A percentile compares a stretch with the other conserved stretches of the same genome.
These are phyloP conservation scores for Ceratocystis cubensis DNA, from an alignment of 2,329 filamentous ascomycete species.

Conservation along the genomic window DNA sequence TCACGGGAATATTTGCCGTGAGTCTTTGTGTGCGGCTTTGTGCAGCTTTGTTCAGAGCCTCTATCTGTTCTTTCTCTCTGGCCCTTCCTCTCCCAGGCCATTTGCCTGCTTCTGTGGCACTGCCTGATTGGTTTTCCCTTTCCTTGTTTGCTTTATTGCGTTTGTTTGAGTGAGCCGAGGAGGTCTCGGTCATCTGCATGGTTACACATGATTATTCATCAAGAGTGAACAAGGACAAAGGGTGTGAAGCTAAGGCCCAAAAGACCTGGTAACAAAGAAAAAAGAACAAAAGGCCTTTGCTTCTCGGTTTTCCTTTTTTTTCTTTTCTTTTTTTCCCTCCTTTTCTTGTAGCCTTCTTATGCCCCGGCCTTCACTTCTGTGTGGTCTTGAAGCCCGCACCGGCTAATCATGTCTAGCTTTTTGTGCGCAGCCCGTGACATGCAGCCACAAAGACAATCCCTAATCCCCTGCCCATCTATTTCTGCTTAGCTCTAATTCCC, in stretches of 20 bases:
- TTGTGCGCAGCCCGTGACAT: neutral
- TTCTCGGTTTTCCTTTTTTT: neutral
- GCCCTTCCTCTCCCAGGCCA: too few relatives aligned
- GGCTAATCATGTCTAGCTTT: neutral
- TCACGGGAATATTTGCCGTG: neutral
- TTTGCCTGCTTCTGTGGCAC: neutral
- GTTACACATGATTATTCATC: neutral
- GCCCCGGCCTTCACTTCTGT: neutral
- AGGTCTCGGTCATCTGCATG: slow-evolving; percentile 11
- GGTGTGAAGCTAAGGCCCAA: neutral
- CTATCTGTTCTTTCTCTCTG: neutral
- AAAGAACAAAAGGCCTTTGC: neutral
- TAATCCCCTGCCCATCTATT: too few relatives aligned
- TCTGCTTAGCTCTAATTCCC: neutral
- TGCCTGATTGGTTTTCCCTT: neutral
- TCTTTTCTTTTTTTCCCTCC: neutral
- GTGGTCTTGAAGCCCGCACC: neutral
- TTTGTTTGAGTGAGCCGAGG: slow-evolving; percentile 2
- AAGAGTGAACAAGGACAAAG: neutral
- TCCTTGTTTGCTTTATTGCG: neutral
- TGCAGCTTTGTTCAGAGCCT: neutral
- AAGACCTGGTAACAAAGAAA: neutral
- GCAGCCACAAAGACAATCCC: slow-evolving; percentile 2
- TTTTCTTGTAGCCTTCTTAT: neutral
- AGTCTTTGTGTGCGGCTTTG: neutral